Base-by-base conservation (phyloP, 768 basidiomycete species). In the Mycena belliarum region DNA sequence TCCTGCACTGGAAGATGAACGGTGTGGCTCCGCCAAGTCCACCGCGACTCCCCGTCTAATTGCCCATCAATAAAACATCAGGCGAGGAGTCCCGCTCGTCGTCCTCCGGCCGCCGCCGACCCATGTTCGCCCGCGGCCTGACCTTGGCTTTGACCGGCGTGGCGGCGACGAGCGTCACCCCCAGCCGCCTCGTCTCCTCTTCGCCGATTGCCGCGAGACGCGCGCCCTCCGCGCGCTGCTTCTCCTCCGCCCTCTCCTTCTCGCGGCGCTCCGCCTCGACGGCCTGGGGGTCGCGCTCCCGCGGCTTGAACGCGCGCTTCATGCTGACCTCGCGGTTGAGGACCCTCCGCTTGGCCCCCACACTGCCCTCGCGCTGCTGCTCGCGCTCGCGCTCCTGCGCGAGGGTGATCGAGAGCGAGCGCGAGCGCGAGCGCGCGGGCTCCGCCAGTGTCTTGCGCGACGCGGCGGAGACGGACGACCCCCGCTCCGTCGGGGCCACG, bases 251-350 rank as follows among this genome's bases (percentile, higher is more conserved):
- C 47, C 46, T 63, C 40, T 57, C 44, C 41, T 64, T 47, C 44
- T 51, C 56, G 50, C 67, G 70, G 5, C 60, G 54, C n/a, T 66
- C 49, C 20, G 53, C 52, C 15, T 60, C 66, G 56, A 37, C 48
- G 9, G 52, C 55, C 29, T 20, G 49, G 47, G 46, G 59, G 55
- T 63, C 79, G 54, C 72, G 72, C 44, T 77, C 57, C 8, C 54
- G 50, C 24, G 73, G 73, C 65, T 84, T 89, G 72, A 90, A 89
- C 23, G 73, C 80, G 29, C 88, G 79, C 18, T 85, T 84, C 89
- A 91, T 92, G 71, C 87, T 91, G 60, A 91, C 77, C 67, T 91
- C 88, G 29, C 87, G 79, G 56, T 78, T 84, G n/a, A 90, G 71
- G 1, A 81, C 72, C 11, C 81, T 78, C 60, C 82, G 83, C 65